phyloP scores from a whole-genome alignment of 2,329 filamentous ascomycete genomes.

The Raffaelea ambrosiae region DNA sequence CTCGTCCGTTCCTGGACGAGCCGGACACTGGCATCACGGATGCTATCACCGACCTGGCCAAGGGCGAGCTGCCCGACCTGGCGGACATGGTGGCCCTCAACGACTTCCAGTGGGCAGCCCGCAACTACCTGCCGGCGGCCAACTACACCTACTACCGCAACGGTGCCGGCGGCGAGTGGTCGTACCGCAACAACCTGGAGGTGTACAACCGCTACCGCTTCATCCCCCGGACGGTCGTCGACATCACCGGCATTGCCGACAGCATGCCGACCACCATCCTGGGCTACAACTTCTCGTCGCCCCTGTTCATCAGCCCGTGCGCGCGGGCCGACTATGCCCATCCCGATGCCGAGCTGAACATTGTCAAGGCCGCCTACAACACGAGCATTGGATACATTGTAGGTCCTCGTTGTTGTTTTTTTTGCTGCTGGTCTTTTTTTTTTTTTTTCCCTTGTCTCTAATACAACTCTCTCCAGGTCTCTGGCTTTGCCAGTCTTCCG shows the following conservation, averaged over 20 bases:
- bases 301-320: conserved; percentile 46
- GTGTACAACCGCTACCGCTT: conserved; percentile 39
- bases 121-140: conserved; percentile 68
- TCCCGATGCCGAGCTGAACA: conserved; percentile 36
- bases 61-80: neutral
- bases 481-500: conserved; percentile 22
- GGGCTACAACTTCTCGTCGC: conserved; percentile 42
- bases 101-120: conserved; percentile 23
- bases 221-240: conserved; percentile 39
- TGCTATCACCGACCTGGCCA: conserved; percentile 18
- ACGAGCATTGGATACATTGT: conserved; percentile 41
- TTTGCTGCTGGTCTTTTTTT: neutral
- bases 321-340: conserved; percentile 36
- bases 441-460: neutral
- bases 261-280: conserved; percentile 40
- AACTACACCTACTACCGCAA: conserved; percentile 42
- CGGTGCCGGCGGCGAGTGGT: conserved; percentile 46
- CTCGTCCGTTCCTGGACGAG: conserved; percentile 34
- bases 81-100: conserved; percentile 35
- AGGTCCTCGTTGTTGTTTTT: neutral
- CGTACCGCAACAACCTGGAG: conserved; percentile 49
- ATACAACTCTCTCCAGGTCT: conserved; percentile 11
- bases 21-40: conserved; percentile 37
- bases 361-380: conserved; percentile 39
- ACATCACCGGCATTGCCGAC: conserved; percentile 34